Base-by-base conservation (phyloP, 2,329 filamentous ascomycete species). In the Fusarium acutatum region DNA sequence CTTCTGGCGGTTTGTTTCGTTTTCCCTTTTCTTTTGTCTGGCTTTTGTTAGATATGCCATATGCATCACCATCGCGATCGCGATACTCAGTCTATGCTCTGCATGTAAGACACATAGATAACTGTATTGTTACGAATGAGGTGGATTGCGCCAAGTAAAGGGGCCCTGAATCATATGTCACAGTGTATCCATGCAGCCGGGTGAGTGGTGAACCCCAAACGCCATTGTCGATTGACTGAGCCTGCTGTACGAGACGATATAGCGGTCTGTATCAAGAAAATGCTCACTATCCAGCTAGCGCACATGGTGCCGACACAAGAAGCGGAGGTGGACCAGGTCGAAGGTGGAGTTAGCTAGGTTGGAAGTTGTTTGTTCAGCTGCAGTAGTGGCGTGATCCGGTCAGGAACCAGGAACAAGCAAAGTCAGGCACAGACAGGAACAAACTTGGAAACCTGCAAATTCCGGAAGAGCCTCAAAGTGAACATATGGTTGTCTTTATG, bases 381-480 rank as follows among this genome's bases (percentile, higher is more conserved):
- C 53, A 65, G 18, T 59, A 59, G 72, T 75, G 67, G 72, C 66
- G 58, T 68, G 63, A 73, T 64, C 69, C 49, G 60, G 58, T 49
- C 59, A 76, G 71, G 73, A 67, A 73, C 64, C 72, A 75, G 75
- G 74, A 75, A 76, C 72, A 60, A 72, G 64, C 34, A 64, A 62
- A 41, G 44, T 22, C 64, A 58, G 60, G 50, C 61, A 68, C 67
- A 68, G 57, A 68, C 64, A 68, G 58, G 46, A 54, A 67, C 46
- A 60, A 34, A 56, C 38, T 64, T 32, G 32, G 47, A 46, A 67
- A 60, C 44, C 47, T 52, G 34, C 26, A 60, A 35, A 57, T 58
- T 72, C 52, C 44, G 41, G 47, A 59, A 57, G 64, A 71, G 50
- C 68, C 32, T 71, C 60, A n/a, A 52, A 41, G 46, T n/a, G 34